A percentile compares a stretch with the other conserved stretches of the same genome.
Evolutionary conservation across 1,284 basidiomycete species (phyloP).

Genomic region (Trichosporon coremiiforme): DNA sequence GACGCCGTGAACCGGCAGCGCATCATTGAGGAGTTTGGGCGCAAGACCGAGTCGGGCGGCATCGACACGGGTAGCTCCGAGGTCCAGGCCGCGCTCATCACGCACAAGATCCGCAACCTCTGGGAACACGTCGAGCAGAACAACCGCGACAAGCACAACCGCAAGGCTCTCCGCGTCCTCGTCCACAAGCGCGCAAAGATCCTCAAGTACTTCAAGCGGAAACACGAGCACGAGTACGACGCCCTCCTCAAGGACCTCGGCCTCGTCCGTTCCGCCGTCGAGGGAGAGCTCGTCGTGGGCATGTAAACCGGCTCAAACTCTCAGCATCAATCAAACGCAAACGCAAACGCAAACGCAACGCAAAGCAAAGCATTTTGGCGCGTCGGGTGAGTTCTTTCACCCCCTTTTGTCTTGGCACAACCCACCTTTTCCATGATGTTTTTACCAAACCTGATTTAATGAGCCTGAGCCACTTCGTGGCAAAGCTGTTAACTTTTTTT

Average conservation of each 20-base stretch:
- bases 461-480: conserved; percentile 48
- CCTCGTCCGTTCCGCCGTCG: conserved; percentile 75
- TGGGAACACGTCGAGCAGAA: conserved; percentile 70
- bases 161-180: conserved; percentile 70
- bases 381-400: conserved; percentile 5
- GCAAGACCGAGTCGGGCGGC: conserved; percentile 32
- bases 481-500: conserved; percentile 38
- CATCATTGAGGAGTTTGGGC: conserved; percentile 78
- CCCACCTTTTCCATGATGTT: conserved; percentile 47
- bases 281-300: conserved; percentile 76
- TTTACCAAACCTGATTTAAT: conserved; percentile 57
- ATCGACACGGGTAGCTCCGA: conserved; percentile 76
- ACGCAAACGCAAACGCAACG: neutral
- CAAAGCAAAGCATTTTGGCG: conserved; percentile 7
- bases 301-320: conserved; percentile 24
- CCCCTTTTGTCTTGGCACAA: too few species aligned
- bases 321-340: neutral
- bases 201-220: conserved; percentile 74
- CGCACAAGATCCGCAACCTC: conserved; percentile 80
- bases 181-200: conserved; percentile 82
- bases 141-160: conserved; percentile 77
- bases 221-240: conserved; percentile 72
- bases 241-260: conserved; percentile 73
- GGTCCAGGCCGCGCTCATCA: conserved; percentile 87
- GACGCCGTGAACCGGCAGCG: conserved; percentile 81